These are phyloP conservation scores for Smittium mucronatum DNA, from an alignment of 371 early-diverging fungal genomes.

Conservation along the genomic window DNA sequence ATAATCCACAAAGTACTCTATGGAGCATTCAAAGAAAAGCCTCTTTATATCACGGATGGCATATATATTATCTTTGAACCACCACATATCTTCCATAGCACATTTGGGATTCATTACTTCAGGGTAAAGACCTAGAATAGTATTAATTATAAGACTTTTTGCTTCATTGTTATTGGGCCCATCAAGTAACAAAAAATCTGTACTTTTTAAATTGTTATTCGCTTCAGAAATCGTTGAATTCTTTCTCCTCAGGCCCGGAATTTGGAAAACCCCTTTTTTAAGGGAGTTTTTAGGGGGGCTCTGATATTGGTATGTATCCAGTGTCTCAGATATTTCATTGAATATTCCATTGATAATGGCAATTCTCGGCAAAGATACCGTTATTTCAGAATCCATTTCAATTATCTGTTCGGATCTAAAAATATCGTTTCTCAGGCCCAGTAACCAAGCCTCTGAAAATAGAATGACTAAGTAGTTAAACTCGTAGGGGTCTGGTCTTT, in stretches of 20 bases:
- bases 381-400: conserved; percentile 37
- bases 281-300: neutral
- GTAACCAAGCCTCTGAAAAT: conserved; percentile 40
- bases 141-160: neutral
- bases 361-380: conserved; percentile 40
- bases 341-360: conserved; percentile 35
- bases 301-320: neutral
- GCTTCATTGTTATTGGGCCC: neutral
- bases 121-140: no score
- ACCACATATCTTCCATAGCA: neutral
- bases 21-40: neutral
- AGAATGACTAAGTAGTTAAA: conserved; percentile 40
- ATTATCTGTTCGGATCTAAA: conserved; percentile 32
- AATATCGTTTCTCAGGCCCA: conserved; percentile 17
- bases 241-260: neutral
- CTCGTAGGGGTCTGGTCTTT: conserved; percentile 20
- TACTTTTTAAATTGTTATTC: neutral
- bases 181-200: neutral
- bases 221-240: neutral
- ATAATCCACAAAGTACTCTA: no score
- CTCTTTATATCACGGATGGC: neutral
- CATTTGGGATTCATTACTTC: no score
- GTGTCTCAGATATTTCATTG: neutral
- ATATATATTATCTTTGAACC: neutral
- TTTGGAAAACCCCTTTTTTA: neutral